Percentiles rank a stretch among this genome's conserved stretches.
Evolutionary conservation across 2,329 filamentous ascomycete species (phyloP).

Genomic region (Neofusicoccum ribis): DNA sequence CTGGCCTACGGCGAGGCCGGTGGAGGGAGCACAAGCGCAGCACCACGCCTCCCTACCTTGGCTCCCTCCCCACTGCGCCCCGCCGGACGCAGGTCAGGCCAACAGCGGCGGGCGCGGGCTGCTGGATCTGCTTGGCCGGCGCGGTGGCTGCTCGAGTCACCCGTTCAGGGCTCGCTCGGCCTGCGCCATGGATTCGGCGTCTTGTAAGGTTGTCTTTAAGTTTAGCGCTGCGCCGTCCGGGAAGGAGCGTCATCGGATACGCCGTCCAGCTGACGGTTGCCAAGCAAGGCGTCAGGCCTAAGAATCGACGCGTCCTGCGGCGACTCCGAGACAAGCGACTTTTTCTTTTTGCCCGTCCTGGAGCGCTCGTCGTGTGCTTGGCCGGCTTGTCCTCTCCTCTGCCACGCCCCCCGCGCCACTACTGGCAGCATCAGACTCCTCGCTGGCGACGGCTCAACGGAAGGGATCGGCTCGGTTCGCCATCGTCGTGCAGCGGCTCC

Average conservation of each 20-base stretch:
- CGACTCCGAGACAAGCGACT: not conserved
- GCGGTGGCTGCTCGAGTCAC: not conserved
- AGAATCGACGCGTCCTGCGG: not conserved
- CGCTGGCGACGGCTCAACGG: not conserved
- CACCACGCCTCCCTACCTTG: no score
- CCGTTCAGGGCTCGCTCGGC: not conserved
- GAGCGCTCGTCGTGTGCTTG: no score
- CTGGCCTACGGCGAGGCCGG: not conserved
- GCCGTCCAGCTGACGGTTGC: constrained; percentile 12
- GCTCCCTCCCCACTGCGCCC: not conserved
- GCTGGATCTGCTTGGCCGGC: not conserved
- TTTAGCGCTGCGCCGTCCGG: constrained; percentile 12
- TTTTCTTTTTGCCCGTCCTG: not conserved
- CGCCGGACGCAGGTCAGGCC: not conserved
- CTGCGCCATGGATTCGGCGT: not conserved
- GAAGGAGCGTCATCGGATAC: constrained; percentile 8
- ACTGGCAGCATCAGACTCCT: no score
- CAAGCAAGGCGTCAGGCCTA: not conserved
- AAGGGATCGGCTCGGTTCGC: not conserved
- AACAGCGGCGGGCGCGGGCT: not conserved
- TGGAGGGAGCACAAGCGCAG: not conserved
- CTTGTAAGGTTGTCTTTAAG: constrained; percentile 10
- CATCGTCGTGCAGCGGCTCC: not conserved
- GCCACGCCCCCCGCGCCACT: no score
- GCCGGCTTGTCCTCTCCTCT: no score